phyloP scores from a whole-genome alignment of 1,139 yeast genomes.

The Hanseniaspora uvarum region DNA sequence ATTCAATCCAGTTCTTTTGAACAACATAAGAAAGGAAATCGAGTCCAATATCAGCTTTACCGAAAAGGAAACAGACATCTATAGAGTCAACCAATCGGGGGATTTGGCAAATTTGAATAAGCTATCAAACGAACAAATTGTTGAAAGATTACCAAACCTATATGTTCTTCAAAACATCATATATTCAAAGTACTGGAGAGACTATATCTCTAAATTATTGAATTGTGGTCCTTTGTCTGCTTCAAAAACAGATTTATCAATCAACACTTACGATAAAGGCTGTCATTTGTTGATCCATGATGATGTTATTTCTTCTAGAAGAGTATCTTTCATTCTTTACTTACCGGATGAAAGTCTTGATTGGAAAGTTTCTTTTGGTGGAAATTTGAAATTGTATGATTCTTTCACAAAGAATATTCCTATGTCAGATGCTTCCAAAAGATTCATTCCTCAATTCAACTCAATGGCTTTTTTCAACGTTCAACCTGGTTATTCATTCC shows the following conservation, averaged over 20 bases:
- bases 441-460: conserved; percentile 84
- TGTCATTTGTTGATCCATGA: conserved; percentile 93
- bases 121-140: conserved; percentile 56
- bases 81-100: conserved; percentile 89
- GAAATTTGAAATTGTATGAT: conserved; percentile 78
- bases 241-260: conserved; percentile 77
- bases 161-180: conserved; percentile 73
- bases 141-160: conserved; percentile 60
- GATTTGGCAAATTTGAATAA: conserved; percentile 91
- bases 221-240: conserved; percentile 89
- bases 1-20: conserved; percentile 63
- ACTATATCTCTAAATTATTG: conserved; percentile 68
- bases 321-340: conserved; percentile 85
- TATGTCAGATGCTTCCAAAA: conserved; percentile 56
- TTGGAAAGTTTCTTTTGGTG: conserved; percentile 89
- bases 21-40: conserved; percentile 76
- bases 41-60: conserved; percentile 78
- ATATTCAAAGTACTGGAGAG: conserved; percentile 76
- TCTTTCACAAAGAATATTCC: conserved; percentile 87
- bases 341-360: conserved; percentile 81
- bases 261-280: conserved; percentile 83
- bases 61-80: conserved; percentile 90
- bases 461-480: conserved; percentile 93
- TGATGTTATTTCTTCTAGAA: conserved; percentile 90
- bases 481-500: conserved; percentile 92